Evolutionary conservation across 176 grass and related monocot genomes (phyloP).

Genomic region (Dendrocalamus sinicus): DNA sequence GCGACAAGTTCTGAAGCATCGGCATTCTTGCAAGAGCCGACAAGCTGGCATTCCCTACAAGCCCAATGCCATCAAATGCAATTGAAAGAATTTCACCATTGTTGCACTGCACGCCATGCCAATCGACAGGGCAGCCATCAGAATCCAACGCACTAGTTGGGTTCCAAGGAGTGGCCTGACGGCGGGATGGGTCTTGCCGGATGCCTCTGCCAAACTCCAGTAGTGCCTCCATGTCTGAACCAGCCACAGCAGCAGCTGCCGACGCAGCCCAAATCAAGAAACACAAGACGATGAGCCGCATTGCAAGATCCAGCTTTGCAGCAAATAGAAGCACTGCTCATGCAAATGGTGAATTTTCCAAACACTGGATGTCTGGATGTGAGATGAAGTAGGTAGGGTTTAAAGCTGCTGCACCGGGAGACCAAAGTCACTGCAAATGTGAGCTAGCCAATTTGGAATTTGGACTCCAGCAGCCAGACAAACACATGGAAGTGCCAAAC

Average conservation of each 20-base stretch:
- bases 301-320: conserved; percentile 50
- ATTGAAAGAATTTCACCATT: conserved; percentile 64
- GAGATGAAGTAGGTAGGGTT: conserved; percentile 28
- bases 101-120: conserved; percentile 78
- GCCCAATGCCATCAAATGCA: conserved; percentile 61
- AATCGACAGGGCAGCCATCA: conserved; percentile 73
- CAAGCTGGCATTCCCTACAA: conserved; percentile 72
- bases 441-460: background rate
- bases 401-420: conserved; percentile 22
- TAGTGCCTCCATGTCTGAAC: conserved; percentile 73
- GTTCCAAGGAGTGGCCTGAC: conserved; percentile 62
- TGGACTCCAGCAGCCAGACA: background rate
- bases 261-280: conserved; percentile 59
- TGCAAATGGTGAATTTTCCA: conserved; percentile 19
- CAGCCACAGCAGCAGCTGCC: conserved; percentile 20
- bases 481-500: background rate
- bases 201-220: conserved; percentile 75
- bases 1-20: conserved; percentile 77
- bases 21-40: conserved; percentile 63
- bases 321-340: background rate
- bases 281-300: conserved; percentile 56
- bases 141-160: conserved; percentile 57
- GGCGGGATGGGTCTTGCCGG: conserved; percentile 54
- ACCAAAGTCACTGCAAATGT: background rate
- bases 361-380: background rate